Evolutionary conservation across 805 yeast genomes (phyloP).

Genomic region (Kluyveromyces dobzhanskii): DNA sequence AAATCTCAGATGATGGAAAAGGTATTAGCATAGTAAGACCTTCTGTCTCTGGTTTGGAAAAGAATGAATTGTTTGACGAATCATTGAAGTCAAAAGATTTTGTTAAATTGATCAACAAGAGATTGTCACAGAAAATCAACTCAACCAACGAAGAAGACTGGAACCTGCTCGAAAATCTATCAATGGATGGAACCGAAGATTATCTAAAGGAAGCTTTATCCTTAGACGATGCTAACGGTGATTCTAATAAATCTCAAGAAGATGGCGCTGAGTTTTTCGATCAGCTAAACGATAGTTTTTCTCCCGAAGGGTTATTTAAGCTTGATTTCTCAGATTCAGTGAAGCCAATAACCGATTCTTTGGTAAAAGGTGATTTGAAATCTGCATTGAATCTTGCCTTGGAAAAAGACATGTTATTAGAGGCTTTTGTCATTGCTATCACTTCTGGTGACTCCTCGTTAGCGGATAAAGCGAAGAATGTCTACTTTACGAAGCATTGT

Average conservation of each 20-base stretch:
- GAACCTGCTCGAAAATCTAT: slow-evolving; percentile 47
- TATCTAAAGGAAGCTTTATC: slow-evolving; percentile 40
- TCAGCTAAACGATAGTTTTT: slow-evolving; percentile 27
- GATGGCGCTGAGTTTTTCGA: slow-evolving; percentile 33
- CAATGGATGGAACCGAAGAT: slow-evolving; percentile 41
- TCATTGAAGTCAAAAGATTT: slow-evolving; percentile 55
- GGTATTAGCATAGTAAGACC: slow-evolving; percentile 31
- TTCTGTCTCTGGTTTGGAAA: slow-evolving; percentile 32
- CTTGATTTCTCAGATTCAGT: slow-evolving; percentile 37
- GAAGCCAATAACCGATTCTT: slow-evolving; percentile 32
- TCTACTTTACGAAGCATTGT: slow-evolving; percentile 57
- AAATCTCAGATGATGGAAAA: slow-evolving; percentile 37
- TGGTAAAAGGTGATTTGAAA: slow-evolving; percentile 55
- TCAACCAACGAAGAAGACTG: slow-evolving; percentile 50
- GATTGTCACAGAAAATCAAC: slow-evolving; percentile 35
- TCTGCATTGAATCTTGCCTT: slow-evolving; percentile 64
- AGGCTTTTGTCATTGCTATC: slow-evolving; percentile 76
- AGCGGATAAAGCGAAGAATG: slow-evolving; percentile 60
- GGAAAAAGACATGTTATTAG: slow-evolving; percentile 52
- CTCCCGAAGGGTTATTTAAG: slow-evolving; percentile 50
- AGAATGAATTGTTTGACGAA: slow-evolving; percentile 36
- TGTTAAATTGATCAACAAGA: slow-evolving; percentile 45
- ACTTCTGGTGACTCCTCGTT: slow-evolving; percentile 49
- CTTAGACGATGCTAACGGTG: slow-evolving; percentile 14
- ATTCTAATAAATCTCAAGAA: slow-evolving; percentile 11